Base-by-base conservation (phyloP, 1,139 yeast genomes). In the Cylindricascospora bacillispora region DNA sequence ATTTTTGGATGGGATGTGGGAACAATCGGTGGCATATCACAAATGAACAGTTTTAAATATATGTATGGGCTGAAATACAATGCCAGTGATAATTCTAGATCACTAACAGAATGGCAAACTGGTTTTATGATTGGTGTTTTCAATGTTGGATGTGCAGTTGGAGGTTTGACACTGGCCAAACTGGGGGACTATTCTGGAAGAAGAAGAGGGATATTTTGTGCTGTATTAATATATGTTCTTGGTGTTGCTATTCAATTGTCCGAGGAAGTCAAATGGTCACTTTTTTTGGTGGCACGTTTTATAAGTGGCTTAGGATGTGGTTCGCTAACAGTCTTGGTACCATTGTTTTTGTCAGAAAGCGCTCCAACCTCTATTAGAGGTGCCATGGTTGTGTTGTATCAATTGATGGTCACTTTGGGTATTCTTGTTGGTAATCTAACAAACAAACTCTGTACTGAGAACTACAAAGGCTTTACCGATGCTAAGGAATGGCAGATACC, bases 1-100 rank as follows among this genome's bases (percentile, higher is more conserved):
- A 68, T 74, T 11, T 74, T 74, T 45, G 86, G 86, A 20, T 76
- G 73, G 62, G 86, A 77, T 56, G 73, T 79, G 31, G 85, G 85
- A 33, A 74, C 79, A 28, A 66, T 76, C 44, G 79, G 82, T 25
- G 82, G 82, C 20, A 61, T 75, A 35, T 64, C 75, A 18, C 72
- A 72, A 47, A 64, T 73, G 68, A 45, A 62, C 6, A 63, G 70
- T 28, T 76, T 73, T 52, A 52, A 56, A 38, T 31, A 44, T 13
- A 56, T 63, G 31, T 75, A 70, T 44, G 81, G 74, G 33, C 56
- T 59, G 33, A 27, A 52, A 26, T 44, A 46, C 10, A 47, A 52
- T 25, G 43, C 45, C 15, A 59, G 61, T 3, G 37, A 42, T 4
- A 39, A 38, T 32, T 47, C 40, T 29, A 44, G 52, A 41, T 49